Percentiles rank a stretch among this genome's conserved stretches.
These are phyloP conservation scores for Cercophora newfieldiana DNA, from an alignment of 495 filamentous ascomycete genomes.

Conservation along the genomic window DNA sequence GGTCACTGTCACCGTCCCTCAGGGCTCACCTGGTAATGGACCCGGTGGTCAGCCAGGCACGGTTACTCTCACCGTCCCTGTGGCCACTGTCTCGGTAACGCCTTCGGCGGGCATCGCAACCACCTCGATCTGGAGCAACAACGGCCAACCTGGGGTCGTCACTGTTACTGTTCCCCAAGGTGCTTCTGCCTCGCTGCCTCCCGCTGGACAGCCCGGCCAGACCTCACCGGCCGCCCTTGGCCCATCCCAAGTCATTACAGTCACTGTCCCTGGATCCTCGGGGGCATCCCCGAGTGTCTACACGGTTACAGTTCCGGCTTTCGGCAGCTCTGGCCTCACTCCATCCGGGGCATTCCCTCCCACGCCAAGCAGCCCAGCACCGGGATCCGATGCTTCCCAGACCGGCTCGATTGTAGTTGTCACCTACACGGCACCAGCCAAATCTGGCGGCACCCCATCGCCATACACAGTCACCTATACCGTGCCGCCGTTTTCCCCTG, in stretches of 20 bases:
- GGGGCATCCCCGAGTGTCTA: not conserved
- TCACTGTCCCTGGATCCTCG: not conserved
- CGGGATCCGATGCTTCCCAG: not conserved
- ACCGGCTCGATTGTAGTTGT: slow-evolving; percentile 15
- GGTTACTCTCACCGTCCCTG: slow-evolving; percentile 15
- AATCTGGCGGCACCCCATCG: slow-evolving; percentile 6
- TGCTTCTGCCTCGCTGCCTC: not conserved
- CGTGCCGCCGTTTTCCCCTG: not conserved
- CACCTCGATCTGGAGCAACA: not conserved
- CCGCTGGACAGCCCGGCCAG: not conserved
- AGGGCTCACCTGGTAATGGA: not conserved
- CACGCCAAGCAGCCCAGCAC: not conserved
- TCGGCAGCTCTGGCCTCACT: not conserved
- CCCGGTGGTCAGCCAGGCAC: not conserved
- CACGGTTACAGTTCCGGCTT: not conserved
- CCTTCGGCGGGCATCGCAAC: not conserved
- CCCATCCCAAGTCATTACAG: not conserved
- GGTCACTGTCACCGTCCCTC: slow-evolving; percentile 5
- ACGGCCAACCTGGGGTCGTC: not conserved
- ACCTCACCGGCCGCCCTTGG: not conserved
- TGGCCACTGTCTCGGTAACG: not conserved
- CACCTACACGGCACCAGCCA: slow-evolving; percentile 27
- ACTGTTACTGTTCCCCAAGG: not conserved
- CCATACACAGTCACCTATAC: slow-evolving; percentile 30
- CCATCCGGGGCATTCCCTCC: slow-evolving; percentile 4